Conservation (phyloP, 768 basidiomycete genomes). For the Naganishia kalamii region DNA sequence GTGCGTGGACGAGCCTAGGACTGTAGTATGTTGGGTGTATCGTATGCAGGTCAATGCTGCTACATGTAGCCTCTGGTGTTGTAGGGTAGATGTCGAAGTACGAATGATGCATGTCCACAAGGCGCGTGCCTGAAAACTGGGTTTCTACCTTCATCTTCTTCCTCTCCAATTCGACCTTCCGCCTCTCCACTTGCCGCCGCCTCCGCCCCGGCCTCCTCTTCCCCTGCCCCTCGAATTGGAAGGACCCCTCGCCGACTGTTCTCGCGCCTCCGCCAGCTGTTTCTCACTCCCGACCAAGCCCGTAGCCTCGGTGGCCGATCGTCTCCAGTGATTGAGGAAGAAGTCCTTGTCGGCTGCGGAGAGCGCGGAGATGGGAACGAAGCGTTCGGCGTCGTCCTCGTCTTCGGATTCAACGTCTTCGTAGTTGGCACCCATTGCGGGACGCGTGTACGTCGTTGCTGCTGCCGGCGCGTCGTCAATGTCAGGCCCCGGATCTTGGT, state of each 20-base stretch:
- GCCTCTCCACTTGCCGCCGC: not conserved
- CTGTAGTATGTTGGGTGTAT: too few species aligned
- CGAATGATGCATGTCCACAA: too few species aligned
- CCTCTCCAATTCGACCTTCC: not conserved
- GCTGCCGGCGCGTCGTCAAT: not conserved
- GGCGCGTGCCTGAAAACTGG: too few species aligned
- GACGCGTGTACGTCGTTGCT: not conserved
- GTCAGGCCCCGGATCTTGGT: not conserved
- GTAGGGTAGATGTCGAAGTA: too few species aligned
- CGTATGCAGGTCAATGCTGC: too few species aligned
- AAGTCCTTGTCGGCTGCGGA: conserved; percentile 4
- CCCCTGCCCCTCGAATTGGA: not conserved
- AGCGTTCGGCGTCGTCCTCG: conserved; percentile 2
- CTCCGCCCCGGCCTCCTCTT: conserved; percentile 4
- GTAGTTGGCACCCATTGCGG: not conserved
- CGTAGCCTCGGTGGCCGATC: conserved; percentile 2
- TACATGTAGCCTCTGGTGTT: too few species aligned
- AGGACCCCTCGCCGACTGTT: not conserved
- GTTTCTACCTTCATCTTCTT: not conserved
- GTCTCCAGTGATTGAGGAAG: conserved; percentile 15
- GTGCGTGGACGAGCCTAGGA: conserved; percentile 10
- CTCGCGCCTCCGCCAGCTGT: conserved; percentile 5
- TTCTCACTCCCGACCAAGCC: conserved; percentile 12
- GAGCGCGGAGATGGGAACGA: conserved; percentile 5
- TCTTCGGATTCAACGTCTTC: not conserved